Evolutionary conservation across 2,329 filamentous ascomycete genomes (phyloP).

Genomic region (Colletotrichum zoysiae): DNA sequence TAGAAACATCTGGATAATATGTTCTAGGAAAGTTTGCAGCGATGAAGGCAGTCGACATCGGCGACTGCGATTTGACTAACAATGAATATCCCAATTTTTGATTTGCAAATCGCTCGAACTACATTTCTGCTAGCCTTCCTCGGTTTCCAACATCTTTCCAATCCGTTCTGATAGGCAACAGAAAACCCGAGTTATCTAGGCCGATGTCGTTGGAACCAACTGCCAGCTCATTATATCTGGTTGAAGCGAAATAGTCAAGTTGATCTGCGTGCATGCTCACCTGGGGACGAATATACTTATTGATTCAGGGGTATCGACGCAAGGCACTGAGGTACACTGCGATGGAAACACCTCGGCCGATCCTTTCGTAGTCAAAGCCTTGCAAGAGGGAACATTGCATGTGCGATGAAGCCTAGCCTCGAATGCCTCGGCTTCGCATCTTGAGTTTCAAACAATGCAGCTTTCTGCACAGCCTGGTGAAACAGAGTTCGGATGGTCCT

Average conservation of each 20-base stretch:
- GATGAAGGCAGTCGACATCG: not conserved
- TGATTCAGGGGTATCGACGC: too few species aligned
- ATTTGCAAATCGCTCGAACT: not conserved
- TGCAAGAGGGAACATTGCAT: not conserved
- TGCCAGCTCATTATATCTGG: not conserved
- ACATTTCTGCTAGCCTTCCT: not conserved
- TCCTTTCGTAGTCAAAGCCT: not conserved
- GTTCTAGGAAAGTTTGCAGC: not conserved
- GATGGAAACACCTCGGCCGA: not conserved
- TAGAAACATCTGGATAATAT: too few species aligned
- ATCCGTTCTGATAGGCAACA: not conserved
- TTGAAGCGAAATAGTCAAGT: not conserved
- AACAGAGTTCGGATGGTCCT: not conserved
- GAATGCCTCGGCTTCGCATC: conserved; percentile 3
- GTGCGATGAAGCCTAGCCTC: not conserved
- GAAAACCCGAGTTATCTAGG: not conserved
- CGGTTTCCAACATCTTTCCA: not conserved
- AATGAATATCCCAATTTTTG: not conserved
- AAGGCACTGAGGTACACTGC: not conserved
- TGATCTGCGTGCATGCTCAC: not conserved
- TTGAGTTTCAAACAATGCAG: not conserved
- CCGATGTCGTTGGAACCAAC: too few species aligned
- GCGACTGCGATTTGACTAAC: not conserved
- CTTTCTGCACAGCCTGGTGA: not conserved
- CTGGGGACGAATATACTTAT: not conserved